Evolutionary conservation across 257 asterid species (phyloP).

Genomic region (Solanum etuberosum): DNA sequence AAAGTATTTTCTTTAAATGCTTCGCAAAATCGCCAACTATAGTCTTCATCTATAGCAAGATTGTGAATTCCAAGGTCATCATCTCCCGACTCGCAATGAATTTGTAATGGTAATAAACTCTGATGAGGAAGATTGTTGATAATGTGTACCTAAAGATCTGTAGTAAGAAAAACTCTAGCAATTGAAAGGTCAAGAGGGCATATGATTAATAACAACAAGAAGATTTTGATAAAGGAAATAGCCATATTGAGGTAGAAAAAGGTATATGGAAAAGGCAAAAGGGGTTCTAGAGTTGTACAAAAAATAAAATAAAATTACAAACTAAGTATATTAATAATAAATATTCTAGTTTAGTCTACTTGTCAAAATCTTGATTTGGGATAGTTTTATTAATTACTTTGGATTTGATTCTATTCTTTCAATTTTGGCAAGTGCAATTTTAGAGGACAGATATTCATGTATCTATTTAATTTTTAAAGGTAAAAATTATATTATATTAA

Average conservation of each 20-base stretch:
- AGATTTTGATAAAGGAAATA: background rate
- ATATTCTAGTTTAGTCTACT: background rate
- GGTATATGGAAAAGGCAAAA: too few relatives aligned
- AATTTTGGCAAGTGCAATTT: too few relatives aligned
- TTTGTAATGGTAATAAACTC: background rate
- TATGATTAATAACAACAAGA: background rate
- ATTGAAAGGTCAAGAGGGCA: background rate
- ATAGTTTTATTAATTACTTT: too few relatives aligned
- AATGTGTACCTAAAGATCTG: background rate
- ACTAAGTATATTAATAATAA: too few relatives aligned
- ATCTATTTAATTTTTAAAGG: background rate
- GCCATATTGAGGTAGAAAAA: background rate
- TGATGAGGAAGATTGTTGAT: background rate
- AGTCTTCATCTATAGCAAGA: background rate
- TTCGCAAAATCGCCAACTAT: background rate
- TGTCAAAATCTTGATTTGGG: background rate
- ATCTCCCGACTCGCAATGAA: background rate
- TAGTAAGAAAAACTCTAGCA: background rate
- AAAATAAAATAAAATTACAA: too few relatives aligned
- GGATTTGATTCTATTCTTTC: background rate
- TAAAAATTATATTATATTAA: background rate
- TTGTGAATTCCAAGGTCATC: background rate
- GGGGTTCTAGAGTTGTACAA: background rate
- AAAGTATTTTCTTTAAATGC: background rate
- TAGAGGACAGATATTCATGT: background rate